phyloP scores from a whole-genome alignment of 1,139 yeast genomes.

The Magnusiomyces sp. region DNA sequence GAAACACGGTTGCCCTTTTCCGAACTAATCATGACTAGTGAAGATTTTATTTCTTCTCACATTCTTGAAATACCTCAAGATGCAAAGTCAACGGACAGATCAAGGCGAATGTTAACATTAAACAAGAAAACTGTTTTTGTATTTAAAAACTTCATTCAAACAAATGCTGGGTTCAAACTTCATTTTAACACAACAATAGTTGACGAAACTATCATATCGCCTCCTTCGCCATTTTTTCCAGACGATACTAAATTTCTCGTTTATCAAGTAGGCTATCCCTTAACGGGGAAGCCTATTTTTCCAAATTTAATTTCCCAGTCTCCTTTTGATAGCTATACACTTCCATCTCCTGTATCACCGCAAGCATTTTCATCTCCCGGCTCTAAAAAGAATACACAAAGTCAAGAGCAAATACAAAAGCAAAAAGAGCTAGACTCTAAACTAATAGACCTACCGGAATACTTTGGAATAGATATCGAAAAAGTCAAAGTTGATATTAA shows the following conservation, averaged over 20 bases:
- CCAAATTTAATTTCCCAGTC: conserved; percentile 2
- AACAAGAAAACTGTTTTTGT: conserved; percentile 52
- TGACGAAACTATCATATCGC: conserved; percentile 39
- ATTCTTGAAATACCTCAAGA: conserved; percentile 40
- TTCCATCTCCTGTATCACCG: conserved; percentile 16
- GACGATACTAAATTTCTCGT: conserved; percentile 41
- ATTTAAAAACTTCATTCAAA: conserved; percentile 46
- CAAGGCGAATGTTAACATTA: conserved; percentile 47
- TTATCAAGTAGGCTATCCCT: conserved; percentile 40
- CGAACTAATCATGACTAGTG: conserved; percentile 49
- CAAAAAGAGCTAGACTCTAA: conserved; percentile 1
- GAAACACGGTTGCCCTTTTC: conserved; percentile 39
- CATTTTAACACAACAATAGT: conserved; percentile 41
- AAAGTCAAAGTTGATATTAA: conserved; percentile 12
- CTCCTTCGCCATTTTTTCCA: conserved; percentile 40
- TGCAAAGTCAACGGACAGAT: conserved; percentile 35
- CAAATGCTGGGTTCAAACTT: conserved; percentile 40
- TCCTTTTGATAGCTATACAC: conserved; percentile 16
- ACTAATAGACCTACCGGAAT: conserved; percentile 11
- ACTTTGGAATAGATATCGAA: conserved; percentile 18
- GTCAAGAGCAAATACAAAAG: not conserved
- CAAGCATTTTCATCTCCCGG: conserved; percentile 7
- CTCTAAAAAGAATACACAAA: conserved; percentile 6
- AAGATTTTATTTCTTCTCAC: conserved; percentile 67
- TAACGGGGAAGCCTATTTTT: conserved; percentile 33